Evolutionary conservation across 495 filamentous ascomycete genomes (phyloP), one percentile per base, ranked within the genome.

Genomic region (Xylaria sp.): DNA sequence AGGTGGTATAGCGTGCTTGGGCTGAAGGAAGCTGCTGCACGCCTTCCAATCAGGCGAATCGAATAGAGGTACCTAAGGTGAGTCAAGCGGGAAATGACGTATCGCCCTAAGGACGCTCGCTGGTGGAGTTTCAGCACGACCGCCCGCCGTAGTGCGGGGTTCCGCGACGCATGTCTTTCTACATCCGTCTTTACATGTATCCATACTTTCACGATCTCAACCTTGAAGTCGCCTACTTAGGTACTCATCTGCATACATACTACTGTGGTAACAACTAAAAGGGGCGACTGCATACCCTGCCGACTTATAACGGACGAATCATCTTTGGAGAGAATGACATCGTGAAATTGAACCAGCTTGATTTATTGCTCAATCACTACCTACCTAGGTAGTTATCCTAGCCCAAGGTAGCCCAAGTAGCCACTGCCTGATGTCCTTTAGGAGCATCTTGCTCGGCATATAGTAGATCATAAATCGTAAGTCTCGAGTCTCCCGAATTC

Each of bases 71-170:
- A 5, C 37, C 21, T 44, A 41, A 46, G 61, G 61, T 63, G 61
- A 66, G 43, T 41, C 33, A 43, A 43, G 64, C 33, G 48, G 64
- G 64, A 48, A 29, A 76, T 76, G 75, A 76, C 75, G 75, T 75
- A 77, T 7, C 21, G 44, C 48, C 2, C 33, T 31, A 17, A 29
- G 21, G 29, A 35, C n/a, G 3, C 5, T 33, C n/a, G 3, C 5
- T 33, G 55, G 29, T 58, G 55, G 31, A 35, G 31, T 17, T 35
- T 19, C 11, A 66, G 63, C 44, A 15, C 12, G 44, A n/a, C 44
- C 12, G n/a, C 24, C 21, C 46, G 14, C n/a, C 37, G 31, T 29
- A 41, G 59, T 62, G 65, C 53, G 59, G 59, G 59, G 59, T 43
- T 43, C 59, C 21, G 59, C 35, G 17, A 33, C 29, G 31, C 57